Conservation (phyloP, 192 early-diverging fungal species). For the Chytriomyces sp. region DNA sequence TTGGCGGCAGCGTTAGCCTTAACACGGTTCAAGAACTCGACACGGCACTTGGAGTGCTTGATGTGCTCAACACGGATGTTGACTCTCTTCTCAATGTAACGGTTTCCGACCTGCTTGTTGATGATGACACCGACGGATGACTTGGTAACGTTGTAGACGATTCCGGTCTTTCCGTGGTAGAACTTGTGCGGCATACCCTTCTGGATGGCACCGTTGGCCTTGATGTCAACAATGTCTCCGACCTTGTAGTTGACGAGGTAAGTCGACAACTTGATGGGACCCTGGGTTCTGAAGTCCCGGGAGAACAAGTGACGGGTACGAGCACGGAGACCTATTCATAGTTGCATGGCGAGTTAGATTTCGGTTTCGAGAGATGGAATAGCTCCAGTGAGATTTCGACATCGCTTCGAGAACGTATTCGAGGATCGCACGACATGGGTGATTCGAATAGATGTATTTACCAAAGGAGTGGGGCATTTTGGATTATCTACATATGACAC, state of each 20-base stretch:
- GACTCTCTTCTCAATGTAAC: slow-evolving; percentile 98
- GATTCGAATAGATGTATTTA: slow-evolving; percentile 29
- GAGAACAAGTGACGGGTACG: slow-evolving; percentile 98
- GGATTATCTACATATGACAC: slow-evolving; percentile 14
- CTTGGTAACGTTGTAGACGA: slow-evolving; percentile 99
- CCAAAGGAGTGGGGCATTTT: slow-evolving; percentile 54
- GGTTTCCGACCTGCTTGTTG: slow-evolving; percentile 98
- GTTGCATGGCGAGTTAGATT: too few relatives aligned
- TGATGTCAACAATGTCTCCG: slow-evolving; percentile 99
- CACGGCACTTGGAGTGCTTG: slow-evolving; percentile 99
- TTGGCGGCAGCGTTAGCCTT: slow-evolving; percentile 89
- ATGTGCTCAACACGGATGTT: slow-evolving; percentile 99
- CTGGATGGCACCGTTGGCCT: slow-evolving; percentile 98
- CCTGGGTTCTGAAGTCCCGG: slow-evolving; percentile 95
- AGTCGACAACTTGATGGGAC: slow-evolving; percentile 91
- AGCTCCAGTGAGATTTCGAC: too few relatives aligned
- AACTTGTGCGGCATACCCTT: slow-evolving; percentile 99
- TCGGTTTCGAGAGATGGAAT: too few relatives aligned
- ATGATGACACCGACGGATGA: slow-evolving; percentile 96
- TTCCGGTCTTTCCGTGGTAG: slow-evolving; percentile 99
- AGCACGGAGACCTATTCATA: slow-evolving; percentile 75
- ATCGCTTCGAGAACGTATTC: too few relatives aligned
- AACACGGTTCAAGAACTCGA: slow-evolving; percentile 96
- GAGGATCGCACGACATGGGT: neutral
- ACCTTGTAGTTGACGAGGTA: slow-evolving; percentile 99